phyloP scores from a whole-genome alignment of 2,329 filamentous ascomycete species.

The Monilinia fructigena region DNA sequence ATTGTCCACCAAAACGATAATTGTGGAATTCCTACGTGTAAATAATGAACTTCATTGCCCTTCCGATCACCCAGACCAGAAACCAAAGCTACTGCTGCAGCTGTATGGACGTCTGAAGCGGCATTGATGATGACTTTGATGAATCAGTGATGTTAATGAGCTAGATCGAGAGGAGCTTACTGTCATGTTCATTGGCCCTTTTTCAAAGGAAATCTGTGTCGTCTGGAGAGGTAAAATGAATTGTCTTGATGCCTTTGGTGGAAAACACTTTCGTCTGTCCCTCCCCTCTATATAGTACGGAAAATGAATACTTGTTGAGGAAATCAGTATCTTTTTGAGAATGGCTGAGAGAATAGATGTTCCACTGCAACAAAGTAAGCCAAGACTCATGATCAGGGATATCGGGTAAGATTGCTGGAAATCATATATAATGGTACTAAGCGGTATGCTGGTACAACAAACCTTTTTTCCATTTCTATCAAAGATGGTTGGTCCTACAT shows the following conservation, averaged over 20 bases:
- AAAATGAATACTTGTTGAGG: conserved; percentile 21
- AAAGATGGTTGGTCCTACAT: conserved; percentile 18
- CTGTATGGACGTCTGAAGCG: conserved; percentile 42
- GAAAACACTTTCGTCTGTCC: conserved; percentile 26
- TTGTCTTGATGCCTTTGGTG: conserved; percentile 25
- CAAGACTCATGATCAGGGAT: background rate
- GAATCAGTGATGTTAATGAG: background rate
- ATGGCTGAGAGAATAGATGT: conserved; percentile 27
- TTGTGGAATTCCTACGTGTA: conserved; percentile 40
- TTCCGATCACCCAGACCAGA: conserved; percentile 45
- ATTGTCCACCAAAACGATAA: background rate
- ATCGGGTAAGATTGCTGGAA: background rate
- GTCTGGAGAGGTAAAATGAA: conserved; percentile 30
- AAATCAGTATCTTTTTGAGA: conserved; percentile 2
- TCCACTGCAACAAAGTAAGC: conserved; percentile 23
- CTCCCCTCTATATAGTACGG: conserved; percentile 29
- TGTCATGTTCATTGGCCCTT: conserved; percentile 30
- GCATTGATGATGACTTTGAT: conserved; percentile 42
- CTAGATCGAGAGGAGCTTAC: conserved; percentile 21
- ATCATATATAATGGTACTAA: too few species aligned
- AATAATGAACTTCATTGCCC: conserved; percentile 42
- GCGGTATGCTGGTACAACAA: too few species aligned
- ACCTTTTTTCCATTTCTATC: too few species aligned
- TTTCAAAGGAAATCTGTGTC: conserved; percentile 23
- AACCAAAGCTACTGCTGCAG: conserved; percentile 45